Evolutionary conservation across 306 rosid species (phyloP), one percentile per base, ranked within the genome.

Genomic region (Acacia confusa): DNA sequence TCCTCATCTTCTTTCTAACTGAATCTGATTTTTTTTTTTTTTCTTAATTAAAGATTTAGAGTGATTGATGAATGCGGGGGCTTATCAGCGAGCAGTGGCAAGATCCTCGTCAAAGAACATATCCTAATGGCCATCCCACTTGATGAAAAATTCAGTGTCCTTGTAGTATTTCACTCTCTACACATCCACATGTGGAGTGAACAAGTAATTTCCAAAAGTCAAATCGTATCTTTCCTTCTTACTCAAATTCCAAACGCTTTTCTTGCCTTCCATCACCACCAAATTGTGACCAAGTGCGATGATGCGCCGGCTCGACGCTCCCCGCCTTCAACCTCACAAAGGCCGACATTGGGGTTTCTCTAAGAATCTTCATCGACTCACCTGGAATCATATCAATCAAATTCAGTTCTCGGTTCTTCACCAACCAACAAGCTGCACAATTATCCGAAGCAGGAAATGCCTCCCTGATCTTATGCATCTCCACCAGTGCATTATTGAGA

Each of bases 101-200:
- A 92, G 87, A 79, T 92, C 97, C 80, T 94, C 97, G 13, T 92
- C 97, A 70, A 94, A 92, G 84, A 94, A 89, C 93, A 92, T 87
- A 47, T 94, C 97, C 98, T 97, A 94, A 2, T 88, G 89, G 0
- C 98, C 97, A 83, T 94, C 98, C 97, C 98, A 94, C 80, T 89
- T 94, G 67, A 94, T 94, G 83, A 94, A 94, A 27, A 94, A 94
- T 81, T 92, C 85, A 5, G 98, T 92, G 15, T 91, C 97, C 47
- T 88, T 94, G 2, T 89, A 60, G 72, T 92, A 94, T 81, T 87
- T 88, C 10, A 94, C 97, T 40, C 97, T 78, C 40, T 94, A 97
- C 60, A 92, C 94, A 82, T 92, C 98, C 12, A 90, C 89, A 2
- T 89, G 90, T 0, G 97, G 98, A 36, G 98, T 92, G 34, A 91